Percentiles rank a stretch among this genome's conserved stretches.
phyloP scores from a whole-genome alignment of 1,139 yeast species.

The Scheffersomyces lignicola region DNA sequence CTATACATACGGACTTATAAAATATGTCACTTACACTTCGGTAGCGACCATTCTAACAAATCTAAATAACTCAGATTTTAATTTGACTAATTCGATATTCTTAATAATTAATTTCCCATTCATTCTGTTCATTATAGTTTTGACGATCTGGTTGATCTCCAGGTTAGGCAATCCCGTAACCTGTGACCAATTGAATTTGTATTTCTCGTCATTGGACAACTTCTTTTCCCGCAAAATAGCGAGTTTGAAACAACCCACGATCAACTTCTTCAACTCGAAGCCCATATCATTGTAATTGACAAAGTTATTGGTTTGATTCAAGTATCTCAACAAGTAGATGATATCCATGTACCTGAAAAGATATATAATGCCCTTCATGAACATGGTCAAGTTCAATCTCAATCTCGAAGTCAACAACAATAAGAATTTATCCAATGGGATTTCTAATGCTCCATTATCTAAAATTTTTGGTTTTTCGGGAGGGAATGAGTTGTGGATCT shows the following conservation, averaged over 20 bases:
- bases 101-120: constrained; percentile 46
- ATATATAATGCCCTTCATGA: constrained; percentile 45
- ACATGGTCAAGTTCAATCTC: constrained; percentile 34
- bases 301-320: constrained; percentile 49
- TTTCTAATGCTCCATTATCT: constrained; percentile 18
- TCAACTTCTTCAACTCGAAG: constrained; percentile 43
- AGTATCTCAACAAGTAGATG: constrained; percentile 45
- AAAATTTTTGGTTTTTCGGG: constrained; percentile 30
- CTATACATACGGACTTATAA: too few species aligned
- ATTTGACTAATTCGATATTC: constrained; percentile 36
- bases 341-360: constrained; percentile 52
- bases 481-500: constrained; percentile 47
- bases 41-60: constrained; percentile 47
- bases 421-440: constrained; percentile 45
- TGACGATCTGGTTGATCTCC: constrained; percentile 39
- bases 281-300: constrained; percentile 48
- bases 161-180: constrained; percentile 41
- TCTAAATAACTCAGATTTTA: constrained; percentile 43
- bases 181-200: constrained; percentile 30
- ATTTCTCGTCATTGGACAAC: constrained; percentile 7
- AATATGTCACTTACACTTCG: constrained; percentile 19
- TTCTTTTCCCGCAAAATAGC: constrained; percentile 34
- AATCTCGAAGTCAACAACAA: constrained; percentile 41
- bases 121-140: constrained; percentile 40
- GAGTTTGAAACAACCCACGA: constrained; percentile 46